Conservation (phyloP, 1,139 yeast genomes). For the Saccharomyces pastorianus region DNA sequence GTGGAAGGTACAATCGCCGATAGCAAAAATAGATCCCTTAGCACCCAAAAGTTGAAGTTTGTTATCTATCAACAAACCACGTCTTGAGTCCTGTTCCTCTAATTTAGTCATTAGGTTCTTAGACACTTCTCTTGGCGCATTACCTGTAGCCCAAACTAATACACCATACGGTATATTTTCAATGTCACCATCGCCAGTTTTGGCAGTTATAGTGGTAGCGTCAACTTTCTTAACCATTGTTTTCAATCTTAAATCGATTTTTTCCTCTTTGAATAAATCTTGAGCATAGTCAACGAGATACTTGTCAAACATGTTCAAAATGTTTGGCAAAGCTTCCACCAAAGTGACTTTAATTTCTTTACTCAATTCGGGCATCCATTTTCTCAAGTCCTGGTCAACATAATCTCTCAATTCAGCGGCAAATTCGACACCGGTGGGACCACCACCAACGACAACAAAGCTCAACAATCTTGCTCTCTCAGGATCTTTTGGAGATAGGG, state of each 20-base stretch:
- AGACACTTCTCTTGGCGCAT: slow-evolving; percentile 76
- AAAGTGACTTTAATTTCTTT: slow-evolving; percentile 74
- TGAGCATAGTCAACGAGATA: slow-evolving; percentile 80
- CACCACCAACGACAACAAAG: slow-evolving; percentile 90
- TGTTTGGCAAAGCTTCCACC: slow-evolving; percentile 88
- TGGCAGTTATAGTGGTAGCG: slow-evolving; percentile 58
- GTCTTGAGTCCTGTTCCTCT: slow-evolving; percentile 73
- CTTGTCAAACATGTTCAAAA: slow-evolving; percentile 78
- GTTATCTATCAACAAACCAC: slow-evolving; percentile 83
- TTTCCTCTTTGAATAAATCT: slow-evolving; percentile 69
- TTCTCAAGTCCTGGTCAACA: slow-evolving; percentile 79
- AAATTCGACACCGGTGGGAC: slow-evolving; percentile 94
- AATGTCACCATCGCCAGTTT: slow-evolving; percentile 46
- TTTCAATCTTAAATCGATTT: slow-evolving; percentile 68
- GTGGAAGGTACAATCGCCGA: slow-evolving; percentile 88
- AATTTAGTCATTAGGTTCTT: slow-evolving; percentile 59
- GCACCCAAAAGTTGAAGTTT: slow-evolving; percentile 78
- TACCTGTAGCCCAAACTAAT: slow-evolving; percentile 96
- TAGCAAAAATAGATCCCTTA: slow-evolving; percentile 65
- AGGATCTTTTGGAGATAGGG: slow-evolving; percentile 63
- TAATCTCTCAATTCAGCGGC: slow-evolving; percentile 95
- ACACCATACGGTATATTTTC: slow-evolving; percentile 79
- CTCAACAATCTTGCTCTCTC: slow-evolving; percentile 75
- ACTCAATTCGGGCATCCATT: slow-evolving; percentile 84
- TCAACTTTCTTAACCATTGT: slow-evolving; percentile 85